Conservation (phyloP, 2,329 filamentous ascomycete species). For the Exserohilum rostratum region DNA sequence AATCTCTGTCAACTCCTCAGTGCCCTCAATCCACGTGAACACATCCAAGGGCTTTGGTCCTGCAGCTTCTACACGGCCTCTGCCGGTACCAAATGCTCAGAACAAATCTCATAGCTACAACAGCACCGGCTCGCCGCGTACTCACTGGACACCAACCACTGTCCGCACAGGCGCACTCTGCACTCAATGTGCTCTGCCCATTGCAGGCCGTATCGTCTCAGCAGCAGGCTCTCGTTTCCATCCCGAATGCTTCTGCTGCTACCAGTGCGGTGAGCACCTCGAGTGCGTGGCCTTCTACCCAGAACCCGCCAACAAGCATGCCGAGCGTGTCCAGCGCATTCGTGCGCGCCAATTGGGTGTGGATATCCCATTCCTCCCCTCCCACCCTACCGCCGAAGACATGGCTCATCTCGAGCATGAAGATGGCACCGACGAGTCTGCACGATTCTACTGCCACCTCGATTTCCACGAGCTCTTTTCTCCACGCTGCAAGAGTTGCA, state of each 20-base stretch:
- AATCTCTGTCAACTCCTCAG: conserved; percentile 23
- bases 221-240: conserved; percentile 86
- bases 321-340: conserved; percentile 76
- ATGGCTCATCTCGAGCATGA: conserved; percentile 60
- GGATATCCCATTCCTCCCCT: conserved; percentile 54
- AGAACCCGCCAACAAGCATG: conserved; percentile 76
- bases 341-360: conserved; percentile 61
- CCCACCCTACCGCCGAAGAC: conserved; percentile 61
- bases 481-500: conserved; percentile 93
- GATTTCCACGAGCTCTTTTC: conserved; percentile 97
- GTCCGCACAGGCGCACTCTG: conserved; percentile 73
- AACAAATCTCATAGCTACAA: conserved; percentile 39
- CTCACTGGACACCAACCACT: conserved; percentile 54
- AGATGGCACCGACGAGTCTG: conserved; percentile 67
- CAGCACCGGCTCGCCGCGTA: conserved; percentile 45
- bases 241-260: conserved; percentile 89
- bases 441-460: conserved; percentile 96
- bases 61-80: conserved; percentile 52
- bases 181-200: conserved; percentile 81
- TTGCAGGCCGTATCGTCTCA: conserved; percentile 88
- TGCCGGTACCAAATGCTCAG: conserved; percentile 56
- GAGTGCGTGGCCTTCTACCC: conserved; percentile 97
- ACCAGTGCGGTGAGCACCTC: conserved; percentile 82
- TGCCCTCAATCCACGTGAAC: conserved; percentile 39
- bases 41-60: conserved; percentile 28